Conservation (phyloP, 1,139 yeast species). For the Lodderomyces margitis region DNA sequence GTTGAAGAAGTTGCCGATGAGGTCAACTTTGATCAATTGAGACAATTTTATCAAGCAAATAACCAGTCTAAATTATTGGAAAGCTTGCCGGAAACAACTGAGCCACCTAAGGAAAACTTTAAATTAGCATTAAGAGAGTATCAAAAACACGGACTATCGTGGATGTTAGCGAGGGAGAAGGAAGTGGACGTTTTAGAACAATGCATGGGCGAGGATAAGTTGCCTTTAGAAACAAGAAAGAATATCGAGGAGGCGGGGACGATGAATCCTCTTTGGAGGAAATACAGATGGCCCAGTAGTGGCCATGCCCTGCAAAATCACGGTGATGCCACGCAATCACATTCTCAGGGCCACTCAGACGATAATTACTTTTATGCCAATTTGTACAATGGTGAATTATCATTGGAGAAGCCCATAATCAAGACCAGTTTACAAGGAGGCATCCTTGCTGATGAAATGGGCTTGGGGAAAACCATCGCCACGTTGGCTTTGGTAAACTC, state of each 20-base stretch:
- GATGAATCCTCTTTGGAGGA: slow-evolving; percentile 86
- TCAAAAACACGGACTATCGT: slow-evolving; percentile 76
- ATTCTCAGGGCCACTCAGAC: slow-evolving; percentile 9
- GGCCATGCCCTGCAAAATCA: slow-evolving; percentile 1
- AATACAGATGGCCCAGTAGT: slow-evolving; percentile 60
- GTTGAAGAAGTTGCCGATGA: slow-evolving; percentile 28
- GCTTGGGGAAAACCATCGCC: slow-evolving; percentile 89
- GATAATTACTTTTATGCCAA: slow-evolving; percentile 65
- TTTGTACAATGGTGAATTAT: slow-evolving; percentile 78
- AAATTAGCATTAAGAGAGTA: slow-evolving; percentile 59
- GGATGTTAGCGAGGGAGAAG: slow-evolving; percentile 74
- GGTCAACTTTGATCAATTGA: slow-evolving; percentile 69
- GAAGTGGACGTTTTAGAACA: slow-evolving; percentile 43
- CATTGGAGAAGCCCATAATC: slow-evolving; percentile 62
- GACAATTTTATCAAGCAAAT: slow-evolving; percentile 68
- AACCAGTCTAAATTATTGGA: slow-evolving; percentile 51
- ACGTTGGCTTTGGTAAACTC: slow-evolving; percentile 71
- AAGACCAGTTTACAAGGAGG: slow-evolving; percentile 72
- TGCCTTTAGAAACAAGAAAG: slow-evolving; percentile 23
- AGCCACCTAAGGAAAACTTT: slow-evolving; percentile 58
- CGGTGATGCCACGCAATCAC: slow-evolving; percentile 5
- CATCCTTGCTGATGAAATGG: slow-evolving; percentile 96
- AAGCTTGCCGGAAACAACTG: slow-evolving; percentile 58
- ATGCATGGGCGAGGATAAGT: slow-evolving; percentile 10
- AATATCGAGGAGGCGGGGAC: slow-evolving; percentile 38